Evolutionary conservation across 352 stramenopile species (phyloP), one percentile per base, ranked within the genome.

Genomic region (Phytophthora megakarya): DNA sequence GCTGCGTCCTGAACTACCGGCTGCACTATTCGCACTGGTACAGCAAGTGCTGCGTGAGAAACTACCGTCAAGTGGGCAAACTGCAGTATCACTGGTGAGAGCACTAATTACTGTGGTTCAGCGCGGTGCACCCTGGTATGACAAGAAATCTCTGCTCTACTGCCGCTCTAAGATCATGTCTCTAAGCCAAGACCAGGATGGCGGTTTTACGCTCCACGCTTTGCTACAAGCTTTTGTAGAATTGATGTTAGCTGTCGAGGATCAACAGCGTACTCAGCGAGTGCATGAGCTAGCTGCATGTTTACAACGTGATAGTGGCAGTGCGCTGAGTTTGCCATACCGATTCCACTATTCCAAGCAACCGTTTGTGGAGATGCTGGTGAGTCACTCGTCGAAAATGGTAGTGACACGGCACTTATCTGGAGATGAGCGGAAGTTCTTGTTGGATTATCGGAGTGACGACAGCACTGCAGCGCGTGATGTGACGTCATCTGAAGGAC

Each of bases 111-210:
- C 75, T 3, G 50, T 94, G 12, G 78, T 92, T 16, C 78, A 88
- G 39, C 73, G 67, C 3, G 85, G 86, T 16, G 73, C 80, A n/a
- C 47, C 53, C 16, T 96, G 88, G 88, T 76, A 80, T 44, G 80
- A 91, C 66, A 90, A 87, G 40, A 62, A 78, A 23, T 84, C 84
- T 1, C 55, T 94, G 40, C 67, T 96, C 2, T 96, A 89, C 40
- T 94, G 86, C 50, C 84, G 88, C 18, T 95, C 86, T 2, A 94
- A 92, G 70, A 93, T 96, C 39, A 93, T 93, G 73, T 72, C 71
- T 22, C 66, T 96, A 1, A 84, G 86, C 48, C 86, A 93, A 73
- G 86, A 96, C 11, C 83, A 94, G 51, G 85, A 95, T 37, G 76
- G 78, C 11, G 81, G 83, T 12, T 70, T 94, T 16, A 94, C 90